These are phyloP conservation scores for Dothistroma septosporum DNA, from an alignment of 2,329 filamentous ascomycete genomes.

Conservation along the genomic window DNA sequence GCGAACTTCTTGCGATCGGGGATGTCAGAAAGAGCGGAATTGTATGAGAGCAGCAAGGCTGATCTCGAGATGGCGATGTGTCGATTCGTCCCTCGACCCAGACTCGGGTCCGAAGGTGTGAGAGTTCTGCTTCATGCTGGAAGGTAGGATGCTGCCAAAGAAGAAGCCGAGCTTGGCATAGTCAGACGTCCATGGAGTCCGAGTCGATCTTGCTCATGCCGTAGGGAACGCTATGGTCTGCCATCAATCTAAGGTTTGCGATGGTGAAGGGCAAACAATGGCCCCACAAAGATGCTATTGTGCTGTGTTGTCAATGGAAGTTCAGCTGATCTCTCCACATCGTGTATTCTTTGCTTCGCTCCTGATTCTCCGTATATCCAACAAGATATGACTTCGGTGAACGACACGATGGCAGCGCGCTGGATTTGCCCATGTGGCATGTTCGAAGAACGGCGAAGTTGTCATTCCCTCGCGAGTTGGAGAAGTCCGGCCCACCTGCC, in stretches of 20 bases:
- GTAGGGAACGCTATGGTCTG: too few relatives aligned
- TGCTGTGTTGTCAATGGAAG: background rate
- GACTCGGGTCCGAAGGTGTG: background rate
- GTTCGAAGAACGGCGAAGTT: background rate
- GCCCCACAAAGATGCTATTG: background rate
- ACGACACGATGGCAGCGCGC: background rate
- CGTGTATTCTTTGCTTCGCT: background rate
- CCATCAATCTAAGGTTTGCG: background rate
- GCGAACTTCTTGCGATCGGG: slow-evolving; percentile 7
- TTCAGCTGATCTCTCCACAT: background rate
- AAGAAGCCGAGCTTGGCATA: background rate
- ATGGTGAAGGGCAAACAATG: background rate
- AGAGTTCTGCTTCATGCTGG: background rate
- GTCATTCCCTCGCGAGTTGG: background rate
- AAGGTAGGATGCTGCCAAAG: background rate
- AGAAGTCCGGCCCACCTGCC: background rate
- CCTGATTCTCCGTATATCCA: background rate
- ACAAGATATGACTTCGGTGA: background rate
- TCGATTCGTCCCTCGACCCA: background rate
- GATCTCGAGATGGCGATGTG: slow-evolving; percentile 8
- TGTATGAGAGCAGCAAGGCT: slow-evolving; percentile 1
- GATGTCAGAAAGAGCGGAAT: background rate
- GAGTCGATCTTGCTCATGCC: too few relatives aligned
- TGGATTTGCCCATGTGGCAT: background rate
- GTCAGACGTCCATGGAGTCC: background rate